Evolutionary conservation across 768 basidiomycete genomes (phyloP), one percentile per base, ranked within the genome.

Genomic region (Rhodotorula paludigena): DNA sequence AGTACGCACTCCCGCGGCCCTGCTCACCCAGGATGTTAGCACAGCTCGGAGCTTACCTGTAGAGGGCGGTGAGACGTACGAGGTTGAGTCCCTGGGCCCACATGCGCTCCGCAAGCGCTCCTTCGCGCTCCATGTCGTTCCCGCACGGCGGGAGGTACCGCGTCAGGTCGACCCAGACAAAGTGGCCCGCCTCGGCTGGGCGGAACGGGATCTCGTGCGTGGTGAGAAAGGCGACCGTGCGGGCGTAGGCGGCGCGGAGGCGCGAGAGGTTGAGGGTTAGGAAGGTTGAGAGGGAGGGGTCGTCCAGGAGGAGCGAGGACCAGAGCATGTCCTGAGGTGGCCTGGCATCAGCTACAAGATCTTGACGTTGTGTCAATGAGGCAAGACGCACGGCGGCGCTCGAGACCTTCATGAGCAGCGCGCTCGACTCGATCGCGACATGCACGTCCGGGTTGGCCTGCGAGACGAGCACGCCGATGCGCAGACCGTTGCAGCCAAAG

Each of bases 381-480:
- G 33, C 11, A 23, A 35, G n/a, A 61, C 69, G 21, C 10, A 72
- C 74, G 11, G 74, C 59, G 30, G 72, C 68, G 11, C 69, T 71
- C 20, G 69, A 68, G 57, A 75, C 64, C 68, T 75, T 76, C 71
- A 75, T 75, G 38, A 74, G 59, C 30, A 76, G 63, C 39, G 72
- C 71, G 28, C 60, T 66, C 35, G 55, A 52, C 44, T 68, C 63
- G 57, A 76, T 68, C n/a, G 74, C 63, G 0, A 66, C 60, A 48
- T 75, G 73, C 2, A 76, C 56, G 8, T 60, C 57, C 15, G 69
- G 64, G 66, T 76, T 76, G n/a, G 68, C 57, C 64, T 74, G 74
- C 53, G 74, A 72, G 18, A 75, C 71, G 56, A 76, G 64, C 14
- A 69, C 72, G 30, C 72, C 75, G 42, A 74, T 56, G 3, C 75